Evolutionary conservation across 148 eudicot genomes (phyloP), one percentile per base, ranked within the genome.

Genomic region (Mesembryanthemum crystallinum): DNA sequence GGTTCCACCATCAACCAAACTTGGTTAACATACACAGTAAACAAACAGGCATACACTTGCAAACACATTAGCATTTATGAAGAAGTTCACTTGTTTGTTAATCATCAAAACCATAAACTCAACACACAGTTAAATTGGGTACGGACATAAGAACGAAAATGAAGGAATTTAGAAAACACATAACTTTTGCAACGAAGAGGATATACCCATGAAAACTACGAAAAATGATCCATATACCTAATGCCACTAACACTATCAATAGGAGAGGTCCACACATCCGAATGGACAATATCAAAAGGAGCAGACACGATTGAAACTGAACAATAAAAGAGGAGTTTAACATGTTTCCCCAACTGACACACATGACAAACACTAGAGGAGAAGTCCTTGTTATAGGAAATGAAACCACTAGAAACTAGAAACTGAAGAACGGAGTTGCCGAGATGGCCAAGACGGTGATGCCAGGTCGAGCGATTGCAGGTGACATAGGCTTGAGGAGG

Each of bases 241-340:
- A 10, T 15, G 3, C 66, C 66, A 4, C 14, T 10, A 10, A 5
- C 3, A 21, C 37, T 63, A 10, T 3, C 6, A 28, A 63, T 29
- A 24, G 37, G 66, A 29, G 66, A 63, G 23, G 29, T 59, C 64
- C 64, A 59, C 0, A 59, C 1, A 30, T 29, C 35, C 0, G 66
- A 30, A 30, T 63, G 66, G 1, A 63, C 20, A 15, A 66, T 66
- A 35, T 66, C 69, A 66, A 66, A 66, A 35, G 69, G 69, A 1
- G 21, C 1, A 1, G 2, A 4, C 35, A 4, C 3, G 2, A 9
- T 8, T 35, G 8, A 15, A 20, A 25, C 17, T 7, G 49, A 66
- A 35, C 13, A 20, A 18, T 17, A 39, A 66, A 66, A 66, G 6
- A 24, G 69, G 3, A 66, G 27, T 39, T 11, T 66, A 37, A 66